Evolutionary conservation across 768 basidiomycete genomes (phyloP), one percentile per base, ranked within the genome.

Genomic region (Clavulina sp.): DNA sequence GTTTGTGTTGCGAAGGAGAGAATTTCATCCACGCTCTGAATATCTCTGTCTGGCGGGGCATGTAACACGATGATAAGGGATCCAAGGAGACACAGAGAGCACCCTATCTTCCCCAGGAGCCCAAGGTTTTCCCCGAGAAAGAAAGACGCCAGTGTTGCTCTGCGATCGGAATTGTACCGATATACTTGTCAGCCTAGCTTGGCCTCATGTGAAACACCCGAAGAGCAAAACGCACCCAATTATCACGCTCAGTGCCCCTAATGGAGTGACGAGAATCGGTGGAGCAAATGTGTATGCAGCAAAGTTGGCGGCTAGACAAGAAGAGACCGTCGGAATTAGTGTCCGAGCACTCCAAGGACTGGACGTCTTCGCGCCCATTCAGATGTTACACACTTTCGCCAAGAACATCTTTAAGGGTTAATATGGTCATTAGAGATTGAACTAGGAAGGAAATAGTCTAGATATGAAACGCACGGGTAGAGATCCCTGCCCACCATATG

Each of bases 201-300:
- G 21, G 46, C 38, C 34, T 41, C 43, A 2, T 18, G 53, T 48
- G 13, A 57, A 51, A 54, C 49, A 38, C 16, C 33, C 30, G 4
- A 44, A 40, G 9, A 34, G 31, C 3, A 46, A 48, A 26, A 16
- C 7, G 54, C 59, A 93, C 92, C 93, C 95, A 54, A 99, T 85
- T 56, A 99, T 74, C 9, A 99, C 95, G 63, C 87, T 92, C 40
- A 95, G 71, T 19, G 93, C 91, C 51, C 95, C 95, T n/a, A 99
- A 68, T 1, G 95, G 95, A 1, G 93, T 96, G n/a, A 99, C 91
- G 51, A 99, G 72, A 61, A 96, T 92, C 59, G 95, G 87, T 54
- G 93, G 95, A 1, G 95, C 95, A 59, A 96, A 99, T 0, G 89
- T 85, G 63, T 96, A 96, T 5, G 93, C 93, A 5, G 92, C 89